Base-by-base conservation (phyloP, 129 eudicot species). In the Ambrosia trifida region DNA sequence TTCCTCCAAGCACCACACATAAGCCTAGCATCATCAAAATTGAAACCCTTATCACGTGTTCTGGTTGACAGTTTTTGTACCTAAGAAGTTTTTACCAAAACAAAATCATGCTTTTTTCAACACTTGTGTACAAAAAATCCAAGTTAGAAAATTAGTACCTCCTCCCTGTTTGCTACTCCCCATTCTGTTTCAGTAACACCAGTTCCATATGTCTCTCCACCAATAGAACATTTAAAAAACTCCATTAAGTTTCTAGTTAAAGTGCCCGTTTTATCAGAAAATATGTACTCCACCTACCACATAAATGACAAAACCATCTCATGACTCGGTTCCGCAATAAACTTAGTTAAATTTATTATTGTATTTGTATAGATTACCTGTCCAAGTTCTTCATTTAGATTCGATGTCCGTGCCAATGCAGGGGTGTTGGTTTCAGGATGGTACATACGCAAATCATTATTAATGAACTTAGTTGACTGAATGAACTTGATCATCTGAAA, bases 1-100 rank as follows among this genome's bases (percentile, higher is more conserved):
- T 94, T 94, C 82, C 99, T 87, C 99, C 97, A 94, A 57, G 97
- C 97, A 77, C 99, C 99, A 74, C 76, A 81, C 99, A 94, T 90
- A 65, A 94, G 86, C 80, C 99, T 83, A 54, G 74, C 79, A 84
- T 94, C 97, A 74, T 89, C 96, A 84, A 94, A 94, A 80, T 94
- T 94, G 83, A 94, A 94, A 61, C 99, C 97, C 78, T 81, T 90
- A 36, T 94, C 99, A 54, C 76, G 88, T 56, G 70, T 72, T 62
- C 70, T 73, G 67, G 65, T 77, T 69, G 95, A 73, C 36, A 84
- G 70, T 74, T 82, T 83, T 43, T 70, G 80, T 20, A 70, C 88
- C 98, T 93, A 77, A 11, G 38, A 74, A 74, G 52, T 76, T 33
- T 63, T 11, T 30, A 59, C n/a, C 64, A 32, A 35, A 58, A 64